Conservation (phyloP, 2,329 filamentous ascomycete genomes). For the Claviceps monticola region DNA sequence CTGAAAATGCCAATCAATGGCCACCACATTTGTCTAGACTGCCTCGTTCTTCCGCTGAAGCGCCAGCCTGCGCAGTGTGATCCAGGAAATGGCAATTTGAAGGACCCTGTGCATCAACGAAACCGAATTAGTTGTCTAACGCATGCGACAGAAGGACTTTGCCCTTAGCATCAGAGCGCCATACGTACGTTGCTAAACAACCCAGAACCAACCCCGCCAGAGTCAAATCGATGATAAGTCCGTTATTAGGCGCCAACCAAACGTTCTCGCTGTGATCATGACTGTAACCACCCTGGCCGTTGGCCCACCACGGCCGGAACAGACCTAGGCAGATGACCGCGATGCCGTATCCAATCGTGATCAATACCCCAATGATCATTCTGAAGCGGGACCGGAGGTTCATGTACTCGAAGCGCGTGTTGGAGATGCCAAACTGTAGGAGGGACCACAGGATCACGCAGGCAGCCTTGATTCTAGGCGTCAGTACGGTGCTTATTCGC, state of each 20-base stretch:
- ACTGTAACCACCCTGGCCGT: neutral
- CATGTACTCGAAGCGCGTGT: conserved; percentile 3
- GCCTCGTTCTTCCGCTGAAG: neutral
- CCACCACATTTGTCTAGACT: neutral
- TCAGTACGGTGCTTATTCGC: neutral
- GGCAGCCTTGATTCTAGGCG: neutral
- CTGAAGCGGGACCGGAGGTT: conserved; percentile 6
- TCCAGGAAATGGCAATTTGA: neutral
- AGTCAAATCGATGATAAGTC: neutral
- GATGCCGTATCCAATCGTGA: conserved; percentile 4
- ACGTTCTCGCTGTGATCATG: neutral
- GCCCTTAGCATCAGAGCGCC: neutral
- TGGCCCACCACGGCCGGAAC: neutral
- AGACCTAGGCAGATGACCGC: neutral
- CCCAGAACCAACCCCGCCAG: neutral
- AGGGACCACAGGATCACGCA: conserved; percentile 4
- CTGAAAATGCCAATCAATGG: neutral
- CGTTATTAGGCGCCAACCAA: neutral
- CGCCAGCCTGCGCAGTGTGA: neutral
- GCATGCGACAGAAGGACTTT: neutral
- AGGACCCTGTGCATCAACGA: neutral
- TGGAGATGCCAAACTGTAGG: conserved; percentile 1
- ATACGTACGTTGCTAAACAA: neutral
- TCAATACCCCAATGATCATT: conserved; percentile 5
- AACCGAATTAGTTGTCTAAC: neutral